Evolutionary conservation across 2,329 filamentous ascomycete species (phyloP), one percentile per base, ranked within the genome.

Genomic region (Colletotrichum viniferum): DNA sequence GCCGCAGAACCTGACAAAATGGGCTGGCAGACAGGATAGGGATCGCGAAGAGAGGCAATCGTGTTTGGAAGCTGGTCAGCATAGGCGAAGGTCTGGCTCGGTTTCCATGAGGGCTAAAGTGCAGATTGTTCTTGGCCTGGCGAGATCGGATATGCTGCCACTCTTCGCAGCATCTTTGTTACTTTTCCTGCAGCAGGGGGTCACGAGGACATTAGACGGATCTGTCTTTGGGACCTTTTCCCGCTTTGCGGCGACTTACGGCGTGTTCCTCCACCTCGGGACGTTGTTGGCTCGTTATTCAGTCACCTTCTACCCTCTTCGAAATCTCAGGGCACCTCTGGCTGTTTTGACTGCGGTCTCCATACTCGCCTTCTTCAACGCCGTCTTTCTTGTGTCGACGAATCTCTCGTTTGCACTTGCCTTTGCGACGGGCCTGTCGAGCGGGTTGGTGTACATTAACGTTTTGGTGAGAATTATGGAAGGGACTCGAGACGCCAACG

Each of bases 371-470:
- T 63, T 82, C 5, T 18, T 77, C 38, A 81, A 80, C 55, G 79
- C 79, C 4, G 62, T 72, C 3, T 77, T 81, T 14, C 73, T 81
- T 3, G 14, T 80, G 38, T 74, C 81, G 18, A 77, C 79, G 5
- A 68, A 78, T 7, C 32, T 82, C 2, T 71, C 81, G 6, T 79
- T 81, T 7, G 10, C 81, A 1, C 67, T 81, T 5, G 80, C 80
- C 7, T 82, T 83, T 10, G 65, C 75, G 4, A 73, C 79, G 5
- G 84, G 83, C 1, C 16, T 83, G 1, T 77, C 78, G 18, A 79
- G 78, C 8, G 83, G 83, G n/a, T 77, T 79, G 8, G 69, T 82
- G 1, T 84, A 82, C 72, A 79, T 82, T 61, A 79, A 76, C 12
- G 62, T 80, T 8, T 70, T 82, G 24, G 78, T 74, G 0, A 76